These are phyloP conservation scores for Magnaporthiopsis rhizophila DNA, from an alignment of 2,329 filamentous ascomycete genomes.

Conservation along the genomic window DNA sequence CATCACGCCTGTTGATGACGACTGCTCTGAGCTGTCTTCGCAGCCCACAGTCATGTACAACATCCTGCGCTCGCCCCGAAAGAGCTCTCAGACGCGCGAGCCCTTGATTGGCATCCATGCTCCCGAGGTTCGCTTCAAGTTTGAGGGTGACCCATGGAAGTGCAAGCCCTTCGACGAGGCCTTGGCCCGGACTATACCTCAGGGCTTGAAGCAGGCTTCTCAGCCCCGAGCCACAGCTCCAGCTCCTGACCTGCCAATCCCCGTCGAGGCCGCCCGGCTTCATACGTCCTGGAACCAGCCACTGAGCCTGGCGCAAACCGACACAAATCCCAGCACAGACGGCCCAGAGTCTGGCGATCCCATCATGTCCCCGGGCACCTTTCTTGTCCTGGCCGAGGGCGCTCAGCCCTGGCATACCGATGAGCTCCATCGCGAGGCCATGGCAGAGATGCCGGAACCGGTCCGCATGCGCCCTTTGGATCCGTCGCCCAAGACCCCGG, in stretches of 20 bases:
- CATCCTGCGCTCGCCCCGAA: slow-evolving; percentile 2
- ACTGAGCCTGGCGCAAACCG: neutral
- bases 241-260: too few species aligned
- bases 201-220: neutral
- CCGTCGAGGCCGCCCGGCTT: too few species aligned
- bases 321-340: neutral
- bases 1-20: slow-evolving; percentile 6
- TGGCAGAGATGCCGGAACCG: slow-evolving; percentile 1
- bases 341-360: neutral
- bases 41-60: slow-evolving; percentile 4
- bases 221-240: neutral
- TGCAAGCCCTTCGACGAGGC: neutral
- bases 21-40: neutral
- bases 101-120: neutral
- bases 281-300: too few species aligned
- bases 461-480: slow-evolving; percentile 7
- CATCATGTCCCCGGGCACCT: slow-evolving; percentile 12
- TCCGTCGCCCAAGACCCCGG: slow-evolving; percentile 12
- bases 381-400: slow-evolving; percentile 13
- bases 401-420: slow-evolving; percentile 10
- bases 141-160: slow-evolving; percentile 4
- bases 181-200: neutral
- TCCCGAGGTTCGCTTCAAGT: neutral
- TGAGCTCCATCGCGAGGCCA: slow-evolving; percentile 4
- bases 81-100: neutral